Evolutionary conservation across 1,284 basidiomycete species (phyloP), one percentile per base, ranked within the genome.

Genomic region (Rhizoctonia solani): DNA sequence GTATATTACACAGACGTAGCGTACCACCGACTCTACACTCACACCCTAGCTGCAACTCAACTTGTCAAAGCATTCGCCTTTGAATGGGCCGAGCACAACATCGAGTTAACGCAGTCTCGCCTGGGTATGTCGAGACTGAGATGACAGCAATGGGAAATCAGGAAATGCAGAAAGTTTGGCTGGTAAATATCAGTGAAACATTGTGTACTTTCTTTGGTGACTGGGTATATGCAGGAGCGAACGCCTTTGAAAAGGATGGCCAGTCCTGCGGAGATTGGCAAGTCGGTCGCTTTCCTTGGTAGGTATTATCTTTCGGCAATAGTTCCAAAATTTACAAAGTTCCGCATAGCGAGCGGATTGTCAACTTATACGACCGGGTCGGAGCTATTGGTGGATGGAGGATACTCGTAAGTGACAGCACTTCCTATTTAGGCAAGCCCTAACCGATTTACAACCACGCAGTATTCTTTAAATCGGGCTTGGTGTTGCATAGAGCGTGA

Each of bases 31-130:
- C 30, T 47, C 68, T 72, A 63, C 67, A 50, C 39, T 71, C 85
- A 82, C 81, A 82, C 70, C 85, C 85, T 72, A 87, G 86, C 85
- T 1, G 85, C 85, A 0, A 82, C 83, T 16, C 82, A 82, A 68
- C 77, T 87, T 8, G 76, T 79, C 1, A 85, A 82, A 72, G 84
- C 81, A 4, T 78, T 88, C 3, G 87, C 87, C 1, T 80, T 83
- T 0, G 87, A 88, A 73, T 87, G 86, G 85, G 82, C 83, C 0
- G 67, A 73, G 41, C 70, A 78, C 47, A 74, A 73, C 4, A 87
- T 87, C 79, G 86, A 11, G 84, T 88, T 13, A 88, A 88, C 73
- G 80, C 82, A 0, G 69, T 88, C 19, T 83, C 82, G 23, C 85
- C 85, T 0, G 86, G 85, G 54, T 87, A 87, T 54, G 83, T 84